Percentiles rank a stretch among this genome's conserved stretches.
These are phyloP conservation scores for Chamaecrista fasciculata DNA, from an alignment of 306 rosid species.

Conservation along the genomic window DNA sequence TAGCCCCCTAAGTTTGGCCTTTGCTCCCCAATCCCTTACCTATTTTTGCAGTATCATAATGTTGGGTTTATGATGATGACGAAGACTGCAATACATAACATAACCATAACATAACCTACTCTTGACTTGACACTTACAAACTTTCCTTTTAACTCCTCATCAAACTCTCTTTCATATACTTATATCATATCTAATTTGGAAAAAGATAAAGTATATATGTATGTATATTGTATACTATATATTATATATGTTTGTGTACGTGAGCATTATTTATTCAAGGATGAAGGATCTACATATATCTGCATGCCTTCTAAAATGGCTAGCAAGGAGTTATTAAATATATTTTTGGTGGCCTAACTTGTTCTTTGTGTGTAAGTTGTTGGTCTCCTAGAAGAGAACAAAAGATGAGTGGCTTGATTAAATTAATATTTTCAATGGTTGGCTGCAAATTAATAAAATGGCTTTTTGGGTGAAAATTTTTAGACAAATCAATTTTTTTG, in stretches of 20 bases:
- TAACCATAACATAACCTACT: not conserved
- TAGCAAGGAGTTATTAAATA: not conserved
- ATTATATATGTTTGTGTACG: too few relatives aligned
- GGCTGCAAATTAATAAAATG: slow-evolving; percentile 2
- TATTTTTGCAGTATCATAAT: not conserved
- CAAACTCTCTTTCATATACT: not conserved
- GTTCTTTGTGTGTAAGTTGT: not conserved
- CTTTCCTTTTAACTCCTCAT: not conserved
- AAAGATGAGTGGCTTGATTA: not conserved
- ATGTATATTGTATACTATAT: too few relatives aligned
- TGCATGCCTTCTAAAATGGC: not conserved
- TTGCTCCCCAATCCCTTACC: not conserved
- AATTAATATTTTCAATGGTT: slow-evolving; percentile 9
- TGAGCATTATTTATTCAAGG: too few relatives aligned
- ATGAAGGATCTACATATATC: too few relatives aligned
- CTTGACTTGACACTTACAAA: not conserved
- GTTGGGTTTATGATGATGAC: not conserved
- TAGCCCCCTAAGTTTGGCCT: slow-evolving; percentile 1
- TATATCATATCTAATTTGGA: too few relatives aligned
- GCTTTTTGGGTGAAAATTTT: slow-evolving; percentile 1
- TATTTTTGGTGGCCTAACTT: slow-evolving; percentile 15
- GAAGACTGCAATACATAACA: not conserved
- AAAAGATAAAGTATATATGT: too few relatives aligned
- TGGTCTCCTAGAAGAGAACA: slow-evolving; percentile 34
- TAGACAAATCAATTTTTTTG: too few relatives aligned